Evolutionary conservation across 345 rosid species (phyloP).

Genomic region (Excoecaria agallocha): DNA sequence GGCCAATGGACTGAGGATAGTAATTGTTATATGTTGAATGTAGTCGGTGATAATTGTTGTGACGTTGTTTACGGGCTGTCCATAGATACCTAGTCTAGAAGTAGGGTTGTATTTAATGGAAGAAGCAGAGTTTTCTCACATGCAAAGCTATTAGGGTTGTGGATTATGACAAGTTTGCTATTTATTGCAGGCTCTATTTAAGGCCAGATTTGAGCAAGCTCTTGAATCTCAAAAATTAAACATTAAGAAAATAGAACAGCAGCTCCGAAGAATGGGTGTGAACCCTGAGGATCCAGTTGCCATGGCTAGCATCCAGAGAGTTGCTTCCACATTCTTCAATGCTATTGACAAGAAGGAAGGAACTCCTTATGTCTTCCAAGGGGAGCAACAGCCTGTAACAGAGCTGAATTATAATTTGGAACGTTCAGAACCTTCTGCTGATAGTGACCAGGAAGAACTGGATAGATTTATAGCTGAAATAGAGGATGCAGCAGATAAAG

Average conservation of each 20-base stretch:
- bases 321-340: constrained; percentile 93
- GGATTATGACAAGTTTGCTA: not conserved
- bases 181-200: constrained; percentile 77
- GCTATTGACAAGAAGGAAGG: constrained; percentile 95
- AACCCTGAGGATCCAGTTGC: constrained; percentile 99
- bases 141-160: constrained; percentile 1
- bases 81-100: not conserved
- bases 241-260: constrained; percentile 89
- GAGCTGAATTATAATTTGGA: constrained; percentile 29
- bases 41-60: not conserved
- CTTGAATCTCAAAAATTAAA: constrained; percentile 97
- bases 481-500: constrained; percentile 94
- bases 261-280: constrained; percentile 74
- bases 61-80: not conserved
- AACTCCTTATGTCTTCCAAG: constrained; percentile 82
- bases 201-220: constrained; percentile 99
- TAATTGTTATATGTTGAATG: not conserved
- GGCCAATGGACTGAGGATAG: not conserved
- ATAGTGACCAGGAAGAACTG: constrained; percentile 94
- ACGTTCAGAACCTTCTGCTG: constrained; percentile 49
- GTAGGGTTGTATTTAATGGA: not conserved
- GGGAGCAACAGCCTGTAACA: constrained; percentile 37
- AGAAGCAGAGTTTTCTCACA: not conserved
- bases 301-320: constrained; percentile 97
- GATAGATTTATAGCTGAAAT: constrained; percentile 87